Evolutionary conservation across 202 grass and related monocot genomes (phyloP).

Genomic region (Saccharum hybrid): DNA sequence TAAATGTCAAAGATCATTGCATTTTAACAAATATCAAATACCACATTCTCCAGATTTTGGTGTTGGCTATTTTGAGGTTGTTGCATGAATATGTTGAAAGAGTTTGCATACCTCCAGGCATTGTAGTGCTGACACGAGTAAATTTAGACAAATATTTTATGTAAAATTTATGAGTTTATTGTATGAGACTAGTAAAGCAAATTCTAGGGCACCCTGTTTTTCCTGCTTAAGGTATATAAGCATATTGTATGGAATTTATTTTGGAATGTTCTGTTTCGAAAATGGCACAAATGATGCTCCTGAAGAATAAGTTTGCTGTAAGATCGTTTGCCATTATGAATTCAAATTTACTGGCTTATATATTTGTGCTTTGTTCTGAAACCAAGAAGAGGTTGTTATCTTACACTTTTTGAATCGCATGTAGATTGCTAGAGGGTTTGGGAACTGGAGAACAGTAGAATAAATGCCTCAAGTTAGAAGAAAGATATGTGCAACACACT

Average conservation of each 20-base stretch:
- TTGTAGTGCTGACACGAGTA: not conserved
- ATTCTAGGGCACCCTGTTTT: conserved; percentile 1
- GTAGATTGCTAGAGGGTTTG: not conserved
- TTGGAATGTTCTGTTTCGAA: not conserved
- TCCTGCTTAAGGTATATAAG: conserved; percentile 15
- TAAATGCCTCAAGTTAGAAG: conserved; percentile 32
- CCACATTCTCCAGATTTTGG: conserved; percentile 4
- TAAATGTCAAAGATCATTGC: conserved; percentile 9
- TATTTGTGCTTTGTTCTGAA: conserved; percentile 1
- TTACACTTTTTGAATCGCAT: conserved; percentile 22
- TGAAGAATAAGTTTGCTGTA: conserved; percentile 1
- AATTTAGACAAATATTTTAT: conserved; percentile 9
- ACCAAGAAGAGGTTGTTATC: not conserved
- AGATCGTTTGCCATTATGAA: not conserved
- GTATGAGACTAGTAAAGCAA: not conserved
- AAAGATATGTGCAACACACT: conserved; percentile 36
- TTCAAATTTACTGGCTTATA: conserved; percentile 5
- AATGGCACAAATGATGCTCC: not conserved
- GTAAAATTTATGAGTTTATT: conserved; percentile 3
- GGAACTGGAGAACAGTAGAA: conserved; percentile 30
- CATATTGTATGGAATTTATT: not conserved
- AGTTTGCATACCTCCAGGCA: conserved; percentile 1
- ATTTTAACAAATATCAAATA: conserved; percentile 22
- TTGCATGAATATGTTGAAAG: not conserved
- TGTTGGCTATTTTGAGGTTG: conserved; percentile 8